These are phyloP conservation scores for Sarocladium brachiariae DNA, from an alignment of 2,329 filamentous ascomycete genomes.

Conservation along the genomic window DNA sequence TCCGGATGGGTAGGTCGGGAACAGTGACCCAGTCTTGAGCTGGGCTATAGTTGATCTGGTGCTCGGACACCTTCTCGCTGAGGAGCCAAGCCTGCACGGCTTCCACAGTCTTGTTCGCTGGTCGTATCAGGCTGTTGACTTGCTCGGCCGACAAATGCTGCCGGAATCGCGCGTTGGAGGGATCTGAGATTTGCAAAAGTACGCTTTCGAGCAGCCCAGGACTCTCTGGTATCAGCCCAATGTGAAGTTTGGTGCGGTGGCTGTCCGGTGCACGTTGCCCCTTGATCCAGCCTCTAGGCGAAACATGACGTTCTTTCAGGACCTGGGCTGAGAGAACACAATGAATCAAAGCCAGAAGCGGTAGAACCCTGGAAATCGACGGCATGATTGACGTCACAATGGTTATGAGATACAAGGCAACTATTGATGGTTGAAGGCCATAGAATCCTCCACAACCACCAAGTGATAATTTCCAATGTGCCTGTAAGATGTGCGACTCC, in stretches of 20 bases:
- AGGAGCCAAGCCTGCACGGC: constrained; percentile 5
- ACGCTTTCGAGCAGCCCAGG: constrained; percentile 4
- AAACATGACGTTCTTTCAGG: constrained; percentile 6
- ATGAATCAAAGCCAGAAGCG: neutral
- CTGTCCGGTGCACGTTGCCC: neutral
- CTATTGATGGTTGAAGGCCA: too few species aligned
- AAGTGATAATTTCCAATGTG: too few species aligned
- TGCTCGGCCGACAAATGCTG: constrained; percentile 7
- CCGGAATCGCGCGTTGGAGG: neutral
- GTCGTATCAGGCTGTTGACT: neutral
- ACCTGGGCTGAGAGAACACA: constrained; percentile 1
- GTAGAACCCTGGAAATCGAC: constrained; percentile 9
- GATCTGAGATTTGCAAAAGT: constrained; percentile 9
- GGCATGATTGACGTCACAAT: neutral
- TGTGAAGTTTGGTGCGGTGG: neutral
- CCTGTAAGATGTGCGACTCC: too few species aligned
- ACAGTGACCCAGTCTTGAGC: constrained; percentile 8
- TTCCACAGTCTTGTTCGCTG: neutral
- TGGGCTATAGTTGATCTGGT: neutral
- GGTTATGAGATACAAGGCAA: too few species aligned
- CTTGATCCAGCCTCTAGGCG: constrained; percentile 1
- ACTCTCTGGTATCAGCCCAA: constrained; percentile 4
- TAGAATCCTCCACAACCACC: too few species aligned
- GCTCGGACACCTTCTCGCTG: too few species aligned
- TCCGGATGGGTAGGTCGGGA: neutral